Evolutionary conservation across 345 rosid species (phyloP).

Genomic region (Pugionium dolabratum): DNA sequence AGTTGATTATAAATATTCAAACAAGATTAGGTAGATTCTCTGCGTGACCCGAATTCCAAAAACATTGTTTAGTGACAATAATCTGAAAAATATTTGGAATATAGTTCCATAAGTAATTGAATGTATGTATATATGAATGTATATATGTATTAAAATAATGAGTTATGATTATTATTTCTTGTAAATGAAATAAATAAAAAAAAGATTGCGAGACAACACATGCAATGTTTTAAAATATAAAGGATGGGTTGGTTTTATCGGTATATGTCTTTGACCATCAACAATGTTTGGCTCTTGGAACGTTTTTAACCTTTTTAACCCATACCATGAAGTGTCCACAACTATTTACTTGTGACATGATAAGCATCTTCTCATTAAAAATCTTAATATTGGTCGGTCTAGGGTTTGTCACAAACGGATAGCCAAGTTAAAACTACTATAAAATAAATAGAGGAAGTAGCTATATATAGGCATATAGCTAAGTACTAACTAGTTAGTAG

Average conservation of each 20-base stretch:
- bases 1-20: constrained; percentile 21
- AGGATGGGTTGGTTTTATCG: constrained; percentile 45
- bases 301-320: constrained; percentile 42
- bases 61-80: constrained; percentile 23
- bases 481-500: constrained; percentile 25
- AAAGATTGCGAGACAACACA: constrained; percentile 54
- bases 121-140: constrained; percentile 21
- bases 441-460: constrained; percentile 3
- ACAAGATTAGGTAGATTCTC: constrained; percentile 32
- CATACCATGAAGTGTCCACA: constrained; percentile 32
- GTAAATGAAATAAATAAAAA: constrained; percentile 28
- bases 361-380: constrained; percentile 39
- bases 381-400: constrained; percentile 32
- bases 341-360: constrained; percentile 36
- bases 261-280: constrained; percentile 46
- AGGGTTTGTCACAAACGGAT: constrained; percentile 30
- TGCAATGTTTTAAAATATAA: constrained; percentile 45
- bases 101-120: constrained; percentile 29
- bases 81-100: constrained; percentile 19
- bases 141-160: constrained; percentile 18
- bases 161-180: neutral
- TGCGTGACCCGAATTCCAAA: constrained; percentile 32
- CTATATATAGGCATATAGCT: constrained; percentile 6
- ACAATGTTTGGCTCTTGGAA: constrained; percentile 39
- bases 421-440: neutral